Percentiles rank a stretch among this genome's conserved stretches.
Conservation (phyloP, 345 rosid genomes). For the Acer saccharum region DNA sequence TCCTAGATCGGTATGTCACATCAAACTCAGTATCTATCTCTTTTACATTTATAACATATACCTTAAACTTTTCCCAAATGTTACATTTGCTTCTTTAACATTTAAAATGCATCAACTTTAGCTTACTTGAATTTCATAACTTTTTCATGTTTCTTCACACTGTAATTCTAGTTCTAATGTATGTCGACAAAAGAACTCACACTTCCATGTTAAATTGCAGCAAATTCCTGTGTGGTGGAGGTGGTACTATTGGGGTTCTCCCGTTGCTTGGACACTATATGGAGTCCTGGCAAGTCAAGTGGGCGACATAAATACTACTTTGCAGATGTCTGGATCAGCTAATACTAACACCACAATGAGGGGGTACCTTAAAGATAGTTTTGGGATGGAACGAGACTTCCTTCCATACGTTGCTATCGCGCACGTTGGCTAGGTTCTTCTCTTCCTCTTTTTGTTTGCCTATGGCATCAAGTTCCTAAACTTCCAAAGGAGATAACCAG, state of each 20-base stretch:
- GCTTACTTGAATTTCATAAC: too few relatives aligned
- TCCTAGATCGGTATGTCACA: conserved; percentile 56
- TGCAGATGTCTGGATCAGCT: conserved; percentile 45
- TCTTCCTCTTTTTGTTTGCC: conserved; percentile 53
- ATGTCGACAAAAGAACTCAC: neutral
- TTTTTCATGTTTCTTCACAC: neutral
- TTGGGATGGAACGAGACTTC: conserved; percentile 60
- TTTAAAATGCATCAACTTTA: neutral
- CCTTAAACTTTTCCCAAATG: too few relatives aligned
- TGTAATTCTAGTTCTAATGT: neutral
- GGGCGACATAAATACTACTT: conserved; percentile 44
- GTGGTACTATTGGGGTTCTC: conserved; percentile 86
- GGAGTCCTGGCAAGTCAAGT: conserved; percentile 77
- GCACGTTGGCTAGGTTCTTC: conserved; percentile 49
- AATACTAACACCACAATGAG: conserved; percentile 25
- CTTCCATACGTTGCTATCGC: conserved; percentile 63
- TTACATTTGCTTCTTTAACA: too few relatives aligned
- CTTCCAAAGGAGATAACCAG: conserved; percentile 53
- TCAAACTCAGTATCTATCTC: neutral
- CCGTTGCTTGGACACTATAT: conserved; percentile 82
- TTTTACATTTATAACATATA: neutral
- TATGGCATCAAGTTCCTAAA: conserved; percentile 62
- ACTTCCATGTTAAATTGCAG: conserved; percentile 29
- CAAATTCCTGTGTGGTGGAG: conserved; percentile 93
- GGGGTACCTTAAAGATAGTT: conserved; percentile 39